These are phyloP conservation scores for Mycena belliarum DNA, from an alignment of 768 basidiomycete species.

Conservation along the genomic window DNA sequence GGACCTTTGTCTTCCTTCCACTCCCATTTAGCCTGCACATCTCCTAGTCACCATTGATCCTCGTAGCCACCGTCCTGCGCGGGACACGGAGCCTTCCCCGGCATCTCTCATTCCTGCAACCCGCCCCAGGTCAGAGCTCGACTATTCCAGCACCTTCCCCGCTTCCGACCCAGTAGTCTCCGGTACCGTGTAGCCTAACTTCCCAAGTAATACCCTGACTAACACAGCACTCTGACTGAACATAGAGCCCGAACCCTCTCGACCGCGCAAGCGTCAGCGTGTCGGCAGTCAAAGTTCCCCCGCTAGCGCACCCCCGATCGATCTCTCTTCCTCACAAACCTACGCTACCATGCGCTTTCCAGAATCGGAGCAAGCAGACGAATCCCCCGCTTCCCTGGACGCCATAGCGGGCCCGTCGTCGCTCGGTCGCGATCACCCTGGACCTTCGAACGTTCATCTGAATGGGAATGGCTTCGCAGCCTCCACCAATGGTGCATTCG, in stretches of 20 bases:
- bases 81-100: constrained; percentile 56
- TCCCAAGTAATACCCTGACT: constrained; percentile 10
- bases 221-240: constrained; percentile 9
- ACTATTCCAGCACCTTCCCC: constrained; percentile 27
- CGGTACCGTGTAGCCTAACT: constrained; percentile 33
- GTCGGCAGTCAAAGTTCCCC: constrained; percentile 42
- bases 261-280: constrained; percentile 75
- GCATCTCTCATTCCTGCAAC: constrained; percentile 59
- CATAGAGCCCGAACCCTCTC: constrained; percentile 51
- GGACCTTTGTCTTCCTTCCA: constrained; percentile 21
- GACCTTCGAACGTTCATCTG: constrained; percentile 40
- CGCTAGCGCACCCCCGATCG: constrained; percentile 36
- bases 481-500: constrained; percentile 39
- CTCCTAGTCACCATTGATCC: constrained; percentile 55
- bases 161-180: constrained; percentile 29
- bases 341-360: constrained; percentile 52
- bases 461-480: constrained; percentile 45
- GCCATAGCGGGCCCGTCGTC: constrained; percentile 58
- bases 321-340: constrained; percentile 30
- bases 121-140: constrained; percentile 24
- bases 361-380: constrained; percentile 50
- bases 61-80: constrained; percentile 54
- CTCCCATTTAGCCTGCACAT: constrained; percentile 11
- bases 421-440: constrained; percentile 36
- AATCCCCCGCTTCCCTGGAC: constrained; percentile 46